phyloP scores from a whole-genome alignment of 2,329 filamentous ascomycete species.

The Nigrospora sphaerica region DNA sequence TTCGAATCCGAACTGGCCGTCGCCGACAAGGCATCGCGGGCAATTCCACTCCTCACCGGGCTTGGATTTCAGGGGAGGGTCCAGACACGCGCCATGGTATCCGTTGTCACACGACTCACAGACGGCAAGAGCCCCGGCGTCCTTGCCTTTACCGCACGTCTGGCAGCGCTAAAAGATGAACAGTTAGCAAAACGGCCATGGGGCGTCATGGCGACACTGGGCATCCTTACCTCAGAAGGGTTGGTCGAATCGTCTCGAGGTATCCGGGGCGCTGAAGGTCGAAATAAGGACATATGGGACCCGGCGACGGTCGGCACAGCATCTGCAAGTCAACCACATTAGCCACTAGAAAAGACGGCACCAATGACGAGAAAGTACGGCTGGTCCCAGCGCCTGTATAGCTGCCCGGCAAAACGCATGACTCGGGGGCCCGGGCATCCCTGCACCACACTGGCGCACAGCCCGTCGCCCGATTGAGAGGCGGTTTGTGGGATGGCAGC shows the following conservation, averaged over 20 bases:
- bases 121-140: conserved; percentile 61
- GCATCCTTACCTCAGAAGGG: conserved; percentile 33
- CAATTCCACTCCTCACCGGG: conserved; percentile 94
- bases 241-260: conserved; percentile 43
- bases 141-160: conserved; percentile 73
- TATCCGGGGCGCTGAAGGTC: conserved; percentile 67
- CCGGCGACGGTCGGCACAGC: conserved; percentile 80
- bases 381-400: too few relatives aligned
- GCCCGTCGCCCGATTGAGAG: too few relatives aligned
- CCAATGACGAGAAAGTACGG: conserved; percentile 11
- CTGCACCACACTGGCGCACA: too few relatives aligned
- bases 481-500: too few relatives aligned
- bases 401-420: too few relatives aligned
- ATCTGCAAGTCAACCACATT: conserved; percentile 35
- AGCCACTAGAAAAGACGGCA: conserved; percentile 17
- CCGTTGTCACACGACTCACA: conserved; percentile 91
- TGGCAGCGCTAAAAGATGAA: conserved; percentile 62
- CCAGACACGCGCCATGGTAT: conserved; percentile 81
- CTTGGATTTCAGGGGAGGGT: conserved; percentile 70
- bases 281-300: conserved; percentile 92
- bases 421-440: too few relatives aligned
- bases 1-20: conserved; percentile 94
- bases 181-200: neutral
- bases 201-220: neutral
- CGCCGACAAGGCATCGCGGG: conserved; percentile 87